A percentile compares a stretch with the other conserved stretches of the same genome.
Conservation (phyloP, 1,284 basidiomycete species). For the Marasmius tenuissimus region DNA sequence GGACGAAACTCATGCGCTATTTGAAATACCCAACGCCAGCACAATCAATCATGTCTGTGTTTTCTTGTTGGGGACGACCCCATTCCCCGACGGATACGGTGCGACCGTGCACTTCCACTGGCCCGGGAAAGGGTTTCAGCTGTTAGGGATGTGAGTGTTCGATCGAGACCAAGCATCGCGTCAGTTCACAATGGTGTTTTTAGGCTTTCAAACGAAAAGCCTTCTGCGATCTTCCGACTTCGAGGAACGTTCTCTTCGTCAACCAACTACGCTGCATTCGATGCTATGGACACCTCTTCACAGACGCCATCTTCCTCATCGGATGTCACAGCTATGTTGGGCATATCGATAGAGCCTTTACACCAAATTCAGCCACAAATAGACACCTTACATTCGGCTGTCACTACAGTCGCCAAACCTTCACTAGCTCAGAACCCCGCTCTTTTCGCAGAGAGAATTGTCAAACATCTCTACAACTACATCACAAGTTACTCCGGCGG, state of each 20-base stretch:
- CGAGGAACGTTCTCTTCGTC: constrained; percentile 63
- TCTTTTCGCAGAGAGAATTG: constrained; percentile 61
- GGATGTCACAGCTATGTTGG: constrained; percentile 68
- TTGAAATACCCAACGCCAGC: constrained; percentile 75
- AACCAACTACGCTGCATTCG: constrained; percentile 56
- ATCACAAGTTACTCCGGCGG: constrained; percentile 72
- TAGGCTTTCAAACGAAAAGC: constrained; percentile 89
- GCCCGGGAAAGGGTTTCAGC: constrained; percentile 86
- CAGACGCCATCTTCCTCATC: constrained; percentile 24
- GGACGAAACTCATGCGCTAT: constrained; percentile 84
- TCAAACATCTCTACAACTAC: constrained; percentile 83
- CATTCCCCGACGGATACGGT: constrained; percentile 88
- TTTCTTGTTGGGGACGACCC: constrained; percentile 83
- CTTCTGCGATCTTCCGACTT: constrained; percentile 89
- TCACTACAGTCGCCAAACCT: constrained; percentile 22
- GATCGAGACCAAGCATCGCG: neutral
- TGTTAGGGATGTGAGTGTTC: constrained; percentile 79
- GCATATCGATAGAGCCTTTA: constrained; percentile 71
- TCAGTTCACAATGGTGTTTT: neutral
- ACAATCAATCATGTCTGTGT: constrained; percentile 90
- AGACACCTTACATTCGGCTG: constrained; percentile 40
- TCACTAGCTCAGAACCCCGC: constrained; percentile 30
- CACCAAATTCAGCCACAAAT: constrained; percentile 56
- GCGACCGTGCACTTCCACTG: constrained; percentile 90
- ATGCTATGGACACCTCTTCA: constrained; percentile 32